Evolutionary conservation across 176 grass and related monocot species (phyloP), one percentile per base, ranked within the genome.

Genomic region (Musa beccarii): DNA sequence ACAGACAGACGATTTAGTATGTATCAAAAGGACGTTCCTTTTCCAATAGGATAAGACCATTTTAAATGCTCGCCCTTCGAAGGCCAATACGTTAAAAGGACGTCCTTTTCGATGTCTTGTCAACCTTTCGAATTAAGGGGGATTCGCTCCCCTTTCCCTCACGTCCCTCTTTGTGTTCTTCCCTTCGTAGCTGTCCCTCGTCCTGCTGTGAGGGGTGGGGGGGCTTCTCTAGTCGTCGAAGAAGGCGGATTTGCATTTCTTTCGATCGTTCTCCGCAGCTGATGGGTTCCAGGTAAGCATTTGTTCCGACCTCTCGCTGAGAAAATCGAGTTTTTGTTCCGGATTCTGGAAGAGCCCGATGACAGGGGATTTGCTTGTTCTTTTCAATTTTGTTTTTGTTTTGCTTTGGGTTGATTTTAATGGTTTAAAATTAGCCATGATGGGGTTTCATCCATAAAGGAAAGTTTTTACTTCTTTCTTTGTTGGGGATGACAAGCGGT

Each of bases 201-300:
- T 28, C 26, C 26, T 28, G 26, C 26, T 28, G 26, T 28, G 26
- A 51, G 29, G 8, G 17, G 43, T 11, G 13, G 68, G 8, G 61
- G 61, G 43, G 17, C n/a, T 51, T 70, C 34, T 34, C 0, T 43
- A 43, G 3, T 43, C 16, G 68, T 51, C 43, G 68, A 51, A 10
- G 6, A 49, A 16, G 11, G 8, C 15, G 49, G 15, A 1, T 70
- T 51, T 61, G 10, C 11, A 23, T 1, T 21, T 11, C 9, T 20
- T 51, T 20, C 17, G 34, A 10, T 51, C 19, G 10, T 70, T 19
- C n/a, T 51, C 49, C 14, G 10, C 68, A 6, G 68, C 11, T 51
- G 43, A 70, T 70, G 68, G 68, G 17, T 17, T 70, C 49, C 29
- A 70, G 19, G 68, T 70, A 70, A 51, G 68, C 43, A 22, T 52